Evolutionary conservation across 768 basidiomycete genomes (phyloP).

Genomic region (Sporobolomyces roseus): DNA sequence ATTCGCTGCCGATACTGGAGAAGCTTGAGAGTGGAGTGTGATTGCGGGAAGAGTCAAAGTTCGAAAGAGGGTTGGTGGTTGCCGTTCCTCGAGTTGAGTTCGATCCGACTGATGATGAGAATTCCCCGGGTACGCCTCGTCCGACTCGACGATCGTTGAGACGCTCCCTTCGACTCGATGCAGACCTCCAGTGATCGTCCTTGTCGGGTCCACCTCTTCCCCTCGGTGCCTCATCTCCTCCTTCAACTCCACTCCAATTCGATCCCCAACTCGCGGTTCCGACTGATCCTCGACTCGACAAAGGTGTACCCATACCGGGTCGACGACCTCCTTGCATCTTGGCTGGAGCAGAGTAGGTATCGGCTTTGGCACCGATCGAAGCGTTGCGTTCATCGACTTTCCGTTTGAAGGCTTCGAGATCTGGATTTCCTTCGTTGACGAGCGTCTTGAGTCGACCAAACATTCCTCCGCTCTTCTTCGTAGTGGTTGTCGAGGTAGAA

Average conservation of each 20-base stretch:
- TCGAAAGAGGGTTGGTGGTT: slow-evolving; percentile 4
- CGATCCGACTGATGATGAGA: slow-evolving; percentile 32
- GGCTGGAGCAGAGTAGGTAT: slow-evolving; percentile 43
- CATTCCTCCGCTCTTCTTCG: slow-evolving; percentile 36
- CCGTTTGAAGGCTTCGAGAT: slow-evolving; percentile 44
- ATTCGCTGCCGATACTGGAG: slow-evolving; percentile 30
- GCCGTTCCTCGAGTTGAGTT: slow-evolving; percentile 23
- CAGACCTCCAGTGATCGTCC: slow-evolving; percentile 42
- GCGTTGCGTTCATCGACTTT: slow-evolving; percentile 41
- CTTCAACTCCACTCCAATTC: slow-evolving; percentile 19
- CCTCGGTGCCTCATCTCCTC: slow-evolving; percentile 12
- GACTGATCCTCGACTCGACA: slow-evolving; percentile 38
- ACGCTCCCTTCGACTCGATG: slow-evolving; percentile 34
- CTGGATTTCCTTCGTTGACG: slow-evolving; percentile 44
- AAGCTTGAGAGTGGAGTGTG: slow-evolving; percentile 35
- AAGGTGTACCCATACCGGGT: slow-evolving; percentile 24
- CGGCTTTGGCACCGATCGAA: slow-evolving; percentile 33
- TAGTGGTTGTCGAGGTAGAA: neutral
- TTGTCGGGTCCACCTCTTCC: slow-evolving; percentile 13
- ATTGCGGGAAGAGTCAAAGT: slow-evolving; percentile 26
- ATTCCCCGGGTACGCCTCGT: slow-evolving; percentile 9
- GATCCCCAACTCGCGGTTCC: slow-evolving; percentile 39
- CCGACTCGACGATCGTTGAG: slow-evolving; percentile 32
- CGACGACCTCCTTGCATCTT: slow-evolving; percentile 41
- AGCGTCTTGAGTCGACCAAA: slow-evolving; percentile 39